Base-by-base conservation (phyloP, 495 filamentous ascomycete species). In the Podospora pseudocomata region DNA sequence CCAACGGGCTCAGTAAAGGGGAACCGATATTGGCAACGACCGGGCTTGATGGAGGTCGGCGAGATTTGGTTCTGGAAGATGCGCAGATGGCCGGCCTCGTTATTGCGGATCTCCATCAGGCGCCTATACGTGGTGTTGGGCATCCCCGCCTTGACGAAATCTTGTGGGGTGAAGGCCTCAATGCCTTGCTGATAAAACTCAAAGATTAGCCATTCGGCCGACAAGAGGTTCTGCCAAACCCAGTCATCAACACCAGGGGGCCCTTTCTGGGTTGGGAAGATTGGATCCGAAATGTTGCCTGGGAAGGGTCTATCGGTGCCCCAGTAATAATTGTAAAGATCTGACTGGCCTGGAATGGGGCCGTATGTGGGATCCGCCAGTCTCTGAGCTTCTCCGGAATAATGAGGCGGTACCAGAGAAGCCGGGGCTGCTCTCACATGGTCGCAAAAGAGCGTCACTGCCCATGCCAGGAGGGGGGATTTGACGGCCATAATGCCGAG, bases 61-160 rank as follows among this genome's bases (percentile, higher is more conserved):
- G 84, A 85, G 67, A 86, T 87, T 49, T 79, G 71, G 70, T 82
- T 80, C 66, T 84, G 82, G 76, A 87, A 87, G 73, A 87, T 80
- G 67, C 83, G 84, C 27, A 84, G 71, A 66, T 87, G 85, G 44
- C 84, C 85, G 55, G 85, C 85, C 72, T 86, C 85, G 69, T 86
- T 87, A 74, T 86, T 80, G 60, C 85, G 81, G 62, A 87, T 85
- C 67, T 87, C 82, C 60, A 76, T 72, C 68, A 87, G 80, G 16
- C 83, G 80, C n/a, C 77, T 69, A 64, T 82, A 83, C 1, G 85
- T 86, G 5, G 70, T 79, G 53, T 78, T 74, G 5, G 83, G 83
- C 34, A 80, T 74, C 54, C 82, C 84, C 23, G 75, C 70, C 15
- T 72, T 70, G 53, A 76, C 74, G 67, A 86, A 86, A 57, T 76